Conservation (phyloP, 2,329 filamentous ascomycete genomes). For the Beauveria sp. region DNA sequence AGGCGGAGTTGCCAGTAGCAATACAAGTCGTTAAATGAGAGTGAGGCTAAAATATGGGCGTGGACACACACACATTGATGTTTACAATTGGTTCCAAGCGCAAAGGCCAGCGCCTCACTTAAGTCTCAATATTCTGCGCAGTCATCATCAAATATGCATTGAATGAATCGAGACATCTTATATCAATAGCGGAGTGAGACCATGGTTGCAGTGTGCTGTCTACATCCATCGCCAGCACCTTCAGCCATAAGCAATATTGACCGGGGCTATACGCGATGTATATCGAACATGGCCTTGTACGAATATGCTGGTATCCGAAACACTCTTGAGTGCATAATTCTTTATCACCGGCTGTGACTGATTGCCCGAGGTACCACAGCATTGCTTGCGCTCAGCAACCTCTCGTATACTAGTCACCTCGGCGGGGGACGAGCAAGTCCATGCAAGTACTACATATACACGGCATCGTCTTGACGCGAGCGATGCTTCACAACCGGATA, state of each 20-base stretch:
- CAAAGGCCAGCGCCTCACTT: not conserved
- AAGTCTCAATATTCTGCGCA: not conserved
- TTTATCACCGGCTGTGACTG: not conserved
- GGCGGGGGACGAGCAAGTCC: not conserved
- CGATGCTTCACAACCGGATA: not conserved
- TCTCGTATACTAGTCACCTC: slow-evolving; percentile 1
- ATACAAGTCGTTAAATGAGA: too few species aligned
- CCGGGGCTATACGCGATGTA: not conserved
- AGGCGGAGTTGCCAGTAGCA: not conserved
- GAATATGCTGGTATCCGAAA: not conserved
- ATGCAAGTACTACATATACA: not conserved
- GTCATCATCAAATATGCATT: not conserved
- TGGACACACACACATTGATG: too few species aligned
- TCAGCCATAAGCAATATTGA: not conserved
- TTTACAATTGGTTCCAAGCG: too few species aligned
- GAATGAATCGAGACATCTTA: not conserved
- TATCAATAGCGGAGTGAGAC: not conserved
- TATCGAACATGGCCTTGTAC: not conserved
- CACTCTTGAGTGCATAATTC: not conserved
- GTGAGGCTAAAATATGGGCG: too few species aligned
- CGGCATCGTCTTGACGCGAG: not conserved
- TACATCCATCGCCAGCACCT: not conserved
- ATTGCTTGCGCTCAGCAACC: not conserved
- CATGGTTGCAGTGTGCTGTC: not conserved
- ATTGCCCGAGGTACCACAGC: not conserved